Conservation (phyloP, 148 eudicot species). For the Rhododendron griersonianum region DNA sequence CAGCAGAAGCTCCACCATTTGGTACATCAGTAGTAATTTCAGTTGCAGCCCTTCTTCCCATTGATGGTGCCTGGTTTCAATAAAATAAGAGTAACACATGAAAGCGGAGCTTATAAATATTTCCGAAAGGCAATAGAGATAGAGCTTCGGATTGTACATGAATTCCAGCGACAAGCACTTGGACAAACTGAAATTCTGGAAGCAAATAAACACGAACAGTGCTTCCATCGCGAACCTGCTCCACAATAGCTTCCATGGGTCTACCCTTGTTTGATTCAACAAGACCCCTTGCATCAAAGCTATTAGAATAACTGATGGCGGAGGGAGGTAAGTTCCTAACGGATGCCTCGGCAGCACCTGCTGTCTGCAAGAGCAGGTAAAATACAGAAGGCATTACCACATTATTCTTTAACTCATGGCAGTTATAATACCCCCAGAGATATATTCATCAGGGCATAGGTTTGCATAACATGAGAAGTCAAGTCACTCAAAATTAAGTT, state of each 20-base stretch:
- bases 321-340: slow-evolving; percentile 88
- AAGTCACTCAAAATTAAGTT: not conserved
- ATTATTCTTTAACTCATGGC: not conserved
- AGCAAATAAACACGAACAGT: slow-evolving; percentile 75
- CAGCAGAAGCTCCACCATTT: slow-evolving; percentile 56
- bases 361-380: slow-evolving; percentile 35
- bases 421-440: not conserved
- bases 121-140: not conserved
- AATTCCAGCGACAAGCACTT: slow-evolving; percentile 81
- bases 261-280: slow-evolving; percentile 58
- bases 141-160: slow-evolving; percentile 41
- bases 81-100: not conserved
- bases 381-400: not conserved
- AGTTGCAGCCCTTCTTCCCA: slow-evolving; percentile 64
- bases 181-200: slow-evolving; percentile 80
- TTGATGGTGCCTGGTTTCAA: slow-evolving; percentile 65
- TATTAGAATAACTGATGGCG: slow-evolving; percentile 62
- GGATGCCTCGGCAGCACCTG: slow-evolving; percentile 83
- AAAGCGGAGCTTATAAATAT: not conserved
- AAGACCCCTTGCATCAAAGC: slow-evolving; percentile 57
- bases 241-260: slow-evolving; percentile 76
- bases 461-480: no score
- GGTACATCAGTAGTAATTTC: slow-evolving; percentile 36
- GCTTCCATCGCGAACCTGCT: slow-evolving; percentile 97
- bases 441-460: not conserved